Base-by-base conservation (phyloP, 768 basidiomycete genomes). In the Pisolithus sp. region DNA sequence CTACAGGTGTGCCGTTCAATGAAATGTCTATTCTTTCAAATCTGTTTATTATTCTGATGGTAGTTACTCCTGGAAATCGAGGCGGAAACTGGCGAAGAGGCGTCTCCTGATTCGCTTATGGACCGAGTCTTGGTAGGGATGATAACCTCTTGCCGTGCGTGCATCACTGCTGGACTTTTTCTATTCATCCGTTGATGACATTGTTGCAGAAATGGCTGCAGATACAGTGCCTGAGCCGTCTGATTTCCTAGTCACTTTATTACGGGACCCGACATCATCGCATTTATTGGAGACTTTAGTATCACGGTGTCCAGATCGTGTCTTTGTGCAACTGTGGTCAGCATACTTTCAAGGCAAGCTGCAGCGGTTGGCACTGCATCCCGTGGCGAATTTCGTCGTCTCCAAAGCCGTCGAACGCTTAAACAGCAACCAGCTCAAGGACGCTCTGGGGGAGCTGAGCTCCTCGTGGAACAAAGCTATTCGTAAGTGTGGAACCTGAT, bases 311-410 rank as follows among this genome's bases (percentile, higher is more conserved):
- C 83, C 91, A 0, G 67, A 73, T 6, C 59, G 68, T 17, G 76
- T 84, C 2, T 93, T 94, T 62, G 63, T 69, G 30, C 60, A 74
- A 0, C 61, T 96, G 5, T 98, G 95, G 95, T 60, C 69, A 3
- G 76, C 77, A 0, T 94, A 96, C 68, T 86, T 98, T 63, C 66
- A 71, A 41, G 82, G 82, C n/a, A 83, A 84, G 55, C 72, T 96
- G 36, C 68, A 76, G 3, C 79, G 85, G 51, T 72, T 96, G 26
- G 83, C 87, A 17, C 73, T 77, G 18, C 95, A 99, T 67, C 92
- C 94, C 3, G 88, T 94, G 2, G 93, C 90, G 12, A 99, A 98
- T 63, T 99, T 93, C 60, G 93, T 97, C 20, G 75, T 93, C 5
- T 86, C 93, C 0, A 86, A 83, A 64, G 88, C 85, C 0, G 57